These are phyloP conservation scores for Pyropia haitanensis DNA, from an alignment of 23 red algal genomes.

Conservation along the genomic window DNA sequence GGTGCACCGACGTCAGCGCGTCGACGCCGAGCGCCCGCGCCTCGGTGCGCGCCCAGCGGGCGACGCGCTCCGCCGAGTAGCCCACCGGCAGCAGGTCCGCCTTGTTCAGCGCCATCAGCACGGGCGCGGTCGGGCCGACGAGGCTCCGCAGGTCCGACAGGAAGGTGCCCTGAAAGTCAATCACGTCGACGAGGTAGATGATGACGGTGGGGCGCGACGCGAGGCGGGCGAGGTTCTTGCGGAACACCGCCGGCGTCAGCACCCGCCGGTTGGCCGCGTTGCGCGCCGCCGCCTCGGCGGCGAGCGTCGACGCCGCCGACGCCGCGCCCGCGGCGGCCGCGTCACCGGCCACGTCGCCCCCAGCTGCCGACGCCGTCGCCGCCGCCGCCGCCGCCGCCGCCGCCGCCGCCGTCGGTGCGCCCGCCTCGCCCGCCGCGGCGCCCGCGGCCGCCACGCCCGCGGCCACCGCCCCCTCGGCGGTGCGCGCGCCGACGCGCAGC, in stretches of 20 bases:
- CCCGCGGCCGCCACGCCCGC: neutral
- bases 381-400: neutral
- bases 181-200: conserved; percentile 90
- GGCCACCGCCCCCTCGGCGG: neutral
- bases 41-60: conserved; percentile 62
- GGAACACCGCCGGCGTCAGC: conserved; percentile 62
- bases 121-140: conserved; percentile 36
- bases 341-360: neutral
- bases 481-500: conserved; percentile 17
- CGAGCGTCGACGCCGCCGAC: neutral
- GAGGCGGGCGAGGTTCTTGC: conserved; percentile 33
- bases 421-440: neutral
- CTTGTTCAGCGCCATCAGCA: conserved; percentile 87
- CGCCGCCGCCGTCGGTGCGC: neutral
- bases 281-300: neutral
- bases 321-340: neutral
- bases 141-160: conserved; percentile 57
- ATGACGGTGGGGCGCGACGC: conserved; percentile 35
- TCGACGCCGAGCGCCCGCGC: conserved; percentile 35
- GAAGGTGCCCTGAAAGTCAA: conserved; percentile 86
- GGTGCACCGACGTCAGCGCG: conserved; percentile 40
- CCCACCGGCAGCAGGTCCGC: conserved; percentile 69
- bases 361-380: neutral
- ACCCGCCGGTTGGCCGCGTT: conserved; percentile 3
- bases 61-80: conserved; percentile 48